These are phyloP conservation scores for Trichoderma oligosporum DNA, from an alignment of 2,329 filamentous ascomycete species.

Conservation along the genomic window DNA sequence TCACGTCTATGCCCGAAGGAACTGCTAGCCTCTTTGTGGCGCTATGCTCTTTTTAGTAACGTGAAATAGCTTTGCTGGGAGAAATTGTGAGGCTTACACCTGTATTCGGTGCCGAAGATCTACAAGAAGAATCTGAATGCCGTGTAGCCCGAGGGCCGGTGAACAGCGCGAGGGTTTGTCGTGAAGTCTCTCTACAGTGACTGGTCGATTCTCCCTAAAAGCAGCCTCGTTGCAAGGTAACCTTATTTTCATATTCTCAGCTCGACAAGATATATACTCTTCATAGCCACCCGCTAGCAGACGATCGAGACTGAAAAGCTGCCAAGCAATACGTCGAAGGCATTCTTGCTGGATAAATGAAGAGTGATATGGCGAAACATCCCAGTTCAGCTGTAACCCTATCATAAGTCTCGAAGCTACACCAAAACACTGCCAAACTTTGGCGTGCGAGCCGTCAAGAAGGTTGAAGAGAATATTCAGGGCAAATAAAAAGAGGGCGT, in stretches of 20 bases:
- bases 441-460: conserved; percentile 36
- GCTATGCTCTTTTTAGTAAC: conserved; percentile 19
- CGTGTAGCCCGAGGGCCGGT: conserved; percentile 32
- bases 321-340: conserved; percentile 38
- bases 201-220: conserved; percentile 32
- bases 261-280: conserved; percentile 37
- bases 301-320: conserved; percentile 38
- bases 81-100: conserved; percentile 27
- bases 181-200: conserved; percentile 32
- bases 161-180: conserved; percentile 28
- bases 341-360: conserved; percentile 37
- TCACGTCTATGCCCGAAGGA: conserved; percentile 20
- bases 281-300: conserved; percentile 40
- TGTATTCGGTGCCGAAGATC: conserved; percentile 38
- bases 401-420: conserved; percentile 37
- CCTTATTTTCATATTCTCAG: conserved; percentile 38
- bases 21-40: conserved; percentile 29
- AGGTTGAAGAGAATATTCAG: conserved; percentile 38
- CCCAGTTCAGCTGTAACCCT: conserved; percentile 41
- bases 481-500: conserved; percentile 34
- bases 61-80: not conserved
- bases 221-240: conserved; percentile 36
- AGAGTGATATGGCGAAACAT: conserved; percentile 29
- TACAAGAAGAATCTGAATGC: conserved; percentile 35
- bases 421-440: conserved; percentile 40